Base-by-base conservation (phyloP, 495 filamentous ascomycete genomes). In the Glarea lozoyensis region DNA sequence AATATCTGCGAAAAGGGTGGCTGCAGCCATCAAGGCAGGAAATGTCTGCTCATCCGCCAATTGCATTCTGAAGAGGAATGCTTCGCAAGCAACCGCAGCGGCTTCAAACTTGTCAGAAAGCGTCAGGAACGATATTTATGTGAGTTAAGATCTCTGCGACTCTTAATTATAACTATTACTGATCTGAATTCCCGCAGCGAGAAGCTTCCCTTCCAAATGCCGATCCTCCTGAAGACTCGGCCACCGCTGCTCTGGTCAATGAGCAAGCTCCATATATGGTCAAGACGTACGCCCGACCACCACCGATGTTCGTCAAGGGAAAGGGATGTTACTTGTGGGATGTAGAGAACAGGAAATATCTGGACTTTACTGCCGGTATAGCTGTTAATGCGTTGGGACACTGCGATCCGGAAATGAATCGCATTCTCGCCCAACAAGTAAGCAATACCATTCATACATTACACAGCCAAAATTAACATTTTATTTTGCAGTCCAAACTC, bases 301-400 rank as follows among this genome's bases (percentile, higher is more conserved):
- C 81, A 27, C 86, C 85, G 6, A 78, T 96, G 61, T 95, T 98
- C 63, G 74, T 86, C 35, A 86, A 78, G 56, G 92, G 88, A 43
- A 66, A 82, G 52, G 92, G 92, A 1, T 87, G 78, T 40, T 88
- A 88, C 57, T 59, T 98, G 36, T 95, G 78, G 78, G 92, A 98
- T 61, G 61, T 92, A 38, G 88, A 94, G 64, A 84, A 90, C 58
- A 68, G 86, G 37, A 78, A 77, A 50, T 98, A 95, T 57, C 70
- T 98, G 19, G 92, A 98, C 64, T 82, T 97, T 46, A 97, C 89
- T 0, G 84, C 89, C 6, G 92, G 92, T 22, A 98, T 98, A 56
- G 93, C 93, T 2, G 92, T 98, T 45, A 96, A 87, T 65, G 78
- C 83, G 15, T 74, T 98, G 17, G 92, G 92, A 15, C 92, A 98